Percentiles rank a stretch among this genome's conserved stretches.
These are phyloP conservation scores for Pseudognaphalium luteoalbum DNA, from an alignment of 129 eudicot genomes.

Conservation along the genomic window DNA sequence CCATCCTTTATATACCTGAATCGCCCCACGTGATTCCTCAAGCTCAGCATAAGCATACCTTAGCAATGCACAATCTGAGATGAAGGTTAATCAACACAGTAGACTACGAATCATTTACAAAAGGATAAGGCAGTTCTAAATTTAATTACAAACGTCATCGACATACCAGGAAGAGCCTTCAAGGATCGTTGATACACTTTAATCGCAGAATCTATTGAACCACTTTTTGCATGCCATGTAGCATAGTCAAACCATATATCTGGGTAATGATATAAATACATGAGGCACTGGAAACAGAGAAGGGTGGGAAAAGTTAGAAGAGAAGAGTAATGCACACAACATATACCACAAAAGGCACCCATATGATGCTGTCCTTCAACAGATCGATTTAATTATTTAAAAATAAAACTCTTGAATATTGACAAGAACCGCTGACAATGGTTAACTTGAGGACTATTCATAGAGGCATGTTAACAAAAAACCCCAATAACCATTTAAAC, in stretches of 20 bases:
- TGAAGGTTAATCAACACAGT: slow-evolving; percentile 22
- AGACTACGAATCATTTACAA: slow-evolving; percentile 7
- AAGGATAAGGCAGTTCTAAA: slow-evolving; percentile 5
- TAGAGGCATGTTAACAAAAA: slow-evolving; percentile 8
- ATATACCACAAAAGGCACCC: not conserved
- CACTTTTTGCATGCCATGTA: slow-evolving; percentile 93
- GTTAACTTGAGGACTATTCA: not conserved
- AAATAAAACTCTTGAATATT: not conserved
- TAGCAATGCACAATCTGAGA: slow-evolving; percentile 76
- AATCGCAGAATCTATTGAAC: slow-evolving; percentile 80
- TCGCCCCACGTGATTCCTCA: slow-evolving; percentile 95
- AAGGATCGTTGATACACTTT: slow-evolving; percentile 88
- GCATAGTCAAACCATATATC: slow-evolving; percentile 99
- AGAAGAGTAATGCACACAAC: not conserved
- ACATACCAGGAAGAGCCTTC: slow-evolving; percentile 95
- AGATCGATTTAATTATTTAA: not conserved
- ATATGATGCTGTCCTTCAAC: not conserved
- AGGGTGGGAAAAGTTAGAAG: not conserved
- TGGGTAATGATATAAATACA: slow-evolving; percentile 97
- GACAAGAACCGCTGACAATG: not conserved
- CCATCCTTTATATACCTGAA: slow-evolving; percentile 53
- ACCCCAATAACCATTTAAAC: slow-evolving; percentile 8
- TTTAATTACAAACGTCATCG: not conserved
- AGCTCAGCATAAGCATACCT: slow-evolving; percentile 97
- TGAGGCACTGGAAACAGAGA: slow-evolving; percentile 69